A percentile compares a stretch with the other conserved stretches of the same genome.
phyloP scores from a whole-genome alignment of 345 rosid species.

The Physaria fendleri region DNA sequence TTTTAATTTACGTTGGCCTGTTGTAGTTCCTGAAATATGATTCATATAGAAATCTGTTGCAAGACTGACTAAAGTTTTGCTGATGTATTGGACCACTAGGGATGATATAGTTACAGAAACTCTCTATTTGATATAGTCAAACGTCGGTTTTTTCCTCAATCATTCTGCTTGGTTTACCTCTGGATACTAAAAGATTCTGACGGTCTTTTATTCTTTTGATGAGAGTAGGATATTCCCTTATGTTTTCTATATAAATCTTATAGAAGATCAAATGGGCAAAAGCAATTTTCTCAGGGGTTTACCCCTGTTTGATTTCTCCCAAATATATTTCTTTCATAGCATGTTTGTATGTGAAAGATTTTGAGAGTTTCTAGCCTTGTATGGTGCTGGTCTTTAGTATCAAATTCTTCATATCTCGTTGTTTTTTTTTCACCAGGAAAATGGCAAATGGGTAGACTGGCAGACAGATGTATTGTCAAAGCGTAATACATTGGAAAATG shows the following conservation, averaged over 20 bases:
- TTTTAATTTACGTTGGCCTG: not conserved
- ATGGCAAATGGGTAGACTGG: conserved; percentile 69
- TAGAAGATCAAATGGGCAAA: not conserved
- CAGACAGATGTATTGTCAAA: conserved; percentile 58
- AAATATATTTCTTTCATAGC: conserved; percentile 1
- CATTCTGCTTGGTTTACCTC: conserved; percentile 3
- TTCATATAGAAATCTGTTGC: conserved; percentile 5
- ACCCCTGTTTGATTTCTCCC: not conserved
- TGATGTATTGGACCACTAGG: not conserved
- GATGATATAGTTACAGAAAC: not conserved
- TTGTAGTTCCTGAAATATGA: not conserved
- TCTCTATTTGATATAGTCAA: conserved; percentile 4
- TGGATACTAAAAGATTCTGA: not conserved
- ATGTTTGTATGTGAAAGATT: conserved; percentile 4
- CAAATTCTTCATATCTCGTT: not conserved
- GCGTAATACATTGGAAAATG: conserved; percentile 80
- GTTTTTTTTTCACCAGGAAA: conserved; percentile 42
- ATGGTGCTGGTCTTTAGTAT: not conserved
- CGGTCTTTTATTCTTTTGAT: not conserved
- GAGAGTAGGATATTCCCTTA: not conserved
- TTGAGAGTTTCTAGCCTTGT: not conserved
- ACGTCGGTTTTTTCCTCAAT: not conserved
- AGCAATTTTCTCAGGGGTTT: not conserved
- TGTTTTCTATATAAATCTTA: not conserved
- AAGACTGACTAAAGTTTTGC: not conserved